Evolutionary conservation across 352 stramenopile genomes (phyloP), one percentile per base, ranked within the genome.

Genomic region (Globisporangium spiculum): DNA sequence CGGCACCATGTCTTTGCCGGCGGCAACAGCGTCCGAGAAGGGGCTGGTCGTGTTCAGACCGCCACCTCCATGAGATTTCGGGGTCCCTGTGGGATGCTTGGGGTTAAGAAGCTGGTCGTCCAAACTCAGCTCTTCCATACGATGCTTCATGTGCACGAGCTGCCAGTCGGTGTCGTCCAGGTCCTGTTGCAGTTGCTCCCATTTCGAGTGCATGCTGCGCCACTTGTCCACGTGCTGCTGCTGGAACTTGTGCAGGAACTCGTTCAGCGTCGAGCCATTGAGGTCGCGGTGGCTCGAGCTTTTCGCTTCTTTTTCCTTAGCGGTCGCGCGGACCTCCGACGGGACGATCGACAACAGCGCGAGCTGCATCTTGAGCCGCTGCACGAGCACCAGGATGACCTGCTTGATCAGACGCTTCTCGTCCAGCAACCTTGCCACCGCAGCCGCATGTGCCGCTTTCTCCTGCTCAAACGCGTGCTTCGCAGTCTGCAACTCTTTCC

Each of bases 11-110:
- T 86, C 74, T 64, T 78, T 77, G 27, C 84, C 86, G 0, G 82
- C 83, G 4, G 84, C 83, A 7, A 93, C 71, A 3, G 86, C 86
- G 24, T 92, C 84, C 2, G 86, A 91, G 66, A 93, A 93, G 14
- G 86, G 79, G 53, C 80, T 88, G 3, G 71, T 71, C 38, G 64
- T 70, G 8, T 14, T 50, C 24, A 59, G 32, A 10, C 27, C 34
- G 32, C 38, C 36, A 0, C 16, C 6, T 34, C 46, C 60, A 6
- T 63, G 30, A 3, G 56, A 36, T 65, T 75, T 79, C 3, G 55
- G 22, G 4, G 16, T 30, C 24, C 6, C 32, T 36, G 34, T 38
- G 62, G 53, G 3, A 1, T 30, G 20, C 14, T 53, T 48, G 62
- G 16, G 4, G 44, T 8, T 26, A 1, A 26, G 3, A 18, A 14